Evolutionary conservation across 257 asterid species (phyloP).

Genomic region (Jasminum sambac): DNA sequence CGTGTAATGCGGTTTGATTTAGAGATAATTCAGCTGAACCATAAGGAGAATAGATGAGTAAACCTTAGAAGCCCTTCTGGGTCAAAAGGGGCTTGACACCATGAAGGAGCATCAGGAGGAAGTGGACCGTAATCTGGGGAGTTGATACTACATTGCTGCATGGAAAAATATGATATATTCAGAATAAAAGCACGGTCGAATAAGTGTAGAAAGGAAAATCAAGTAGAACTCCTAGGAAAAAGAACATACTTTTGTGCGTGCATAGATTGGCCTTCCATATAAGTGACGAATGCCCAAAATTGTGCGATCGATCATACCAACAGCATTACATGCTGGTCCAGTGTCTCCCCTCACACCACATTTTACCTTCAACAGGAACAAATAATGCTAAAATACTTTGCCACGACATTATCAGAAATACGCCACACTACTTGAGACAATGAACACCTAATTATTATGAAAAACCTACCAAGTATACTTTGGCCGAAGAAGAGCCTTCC

Average conservation of each 20-base stretch:
- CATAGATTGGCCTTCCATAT: slow-evolving; percentile 54
- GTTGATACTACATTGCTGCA: slow-evolving; percentile 67
- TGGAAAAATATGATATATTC: slow-evolving; percentile 23
- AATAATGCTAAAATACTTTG: slow-evolving; percentile 18
- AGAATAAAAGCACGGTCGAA: slow-evolving; percentile 17
- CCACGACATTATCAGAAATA: neutral
- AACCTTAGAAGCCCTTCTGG: slow-evolving; percentile 81
- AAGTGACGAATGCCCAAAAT: slow-evolving; percentile 60
- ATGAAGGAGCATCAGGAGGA: slow-evolving; percentile 66
- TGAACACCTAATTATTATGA: neutral
- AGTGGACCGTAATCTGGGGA: slow-evolving; percentile 77
- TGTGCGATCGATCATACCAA: slow-evolving; percentile 69
- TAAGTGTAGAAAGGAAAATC: neutral
- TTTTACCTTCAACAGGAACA: slow-evolving; percentile 46
- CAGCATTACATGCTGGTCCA: slow-evolving; percentile 77
- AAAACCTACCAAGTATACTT: slow-evolving; percentile 38
- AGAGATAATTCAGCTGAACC: slow-evolving; percentile 1
- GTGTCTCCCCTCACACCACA: slow-evolving; percentile 65
- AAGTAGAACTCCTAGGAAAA: neutral
- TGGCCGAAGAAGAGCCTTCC: slow-evolving; percentile 36
- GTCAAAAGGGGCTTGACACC: slow-evolving; percentile 78
- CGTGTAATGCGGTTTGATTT: neutral
- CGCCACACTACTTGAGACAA: neutral
- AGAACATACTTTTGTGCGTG: slow-evolving; percentile 44
- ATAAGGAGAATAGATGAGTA: slow-evolving; percentile 21